These are phyloP conservation scores for Simplicillium sp. DNA, from an alignment of 2,329 filamentous ascomycete genomes.

Conservation along the genomic window DNA sequence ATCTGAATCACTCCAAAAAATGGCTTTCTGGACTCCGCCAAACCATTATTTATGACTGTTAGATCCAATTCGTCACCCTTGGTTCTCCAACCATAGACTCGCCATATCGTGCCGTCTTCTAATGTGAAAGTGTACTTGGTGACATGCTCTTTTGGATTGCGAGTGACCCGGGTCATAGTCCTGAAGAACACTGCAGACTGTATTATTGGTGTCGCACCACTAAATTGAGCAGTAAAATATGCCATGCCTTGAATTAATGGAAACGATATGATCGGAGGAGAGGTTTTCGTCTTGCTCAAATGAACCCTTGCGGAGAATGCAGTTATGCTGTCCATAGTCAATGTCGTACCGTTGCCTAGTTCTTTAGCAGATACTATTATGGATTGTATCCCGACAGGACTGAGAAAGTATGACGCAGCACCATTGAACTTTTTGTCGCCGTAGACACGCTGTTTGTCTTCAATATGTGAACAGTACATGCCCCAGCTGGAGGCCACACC, in stretches of 20 bases:
- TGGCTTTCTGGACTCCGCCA: constrained; percentile 52
- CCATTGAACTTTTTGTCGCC: constrained; percentile 47
- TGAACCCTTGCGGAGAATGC: constrained; percentile 58
- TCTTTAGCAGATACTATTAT: constrained; percentile 72
- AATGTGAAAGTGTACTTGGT: constrained; percentile 69
- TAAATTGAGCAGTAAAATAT: constrained; percentile 73
- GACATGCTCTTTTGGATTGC: constrained; percentile 51
- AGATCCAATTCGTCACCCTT: constrained; percentile 56
- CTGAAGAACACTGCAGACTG: constrained; percentile 68
- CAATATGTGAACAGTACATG: constrained; percentile 65
- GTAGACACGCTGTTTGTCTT: constrained; percentile 56
- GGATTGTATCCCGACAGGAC: constrained; percentile 74
- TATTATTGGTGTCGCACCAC: constrained; percentile 59
- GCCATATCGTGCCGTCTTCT: constrained; percentile 66
- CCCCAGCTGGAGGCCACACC: constrained; percentile 63
- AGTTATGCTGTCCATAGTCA: constrained; percentile 44
- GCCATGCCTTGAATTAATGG: constrained; percentile 85
- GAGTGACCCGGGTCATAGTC: constrained; percentile 48
- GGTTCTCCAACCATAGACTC: constrained; percentile 63
- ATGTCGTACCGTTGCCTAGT: constrained; percentile 48
- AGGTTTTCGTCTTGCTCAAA: constrained; percentile 44
- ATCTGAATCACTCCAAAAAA: constrained; percentile 79
- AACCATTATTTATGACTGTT: constrained; percentile 53
- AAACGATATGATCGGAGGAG: constrained; percentile 57
- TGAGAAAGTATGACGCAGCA: constrained; percentile 65